A percentile compares a stretch with the other conserved stretches of the same genome.
Evolutionary conservation across 1,284 basidiomycete genomes (phyloP).

Genomic region (Heimioporus punctisporus): DNA sequence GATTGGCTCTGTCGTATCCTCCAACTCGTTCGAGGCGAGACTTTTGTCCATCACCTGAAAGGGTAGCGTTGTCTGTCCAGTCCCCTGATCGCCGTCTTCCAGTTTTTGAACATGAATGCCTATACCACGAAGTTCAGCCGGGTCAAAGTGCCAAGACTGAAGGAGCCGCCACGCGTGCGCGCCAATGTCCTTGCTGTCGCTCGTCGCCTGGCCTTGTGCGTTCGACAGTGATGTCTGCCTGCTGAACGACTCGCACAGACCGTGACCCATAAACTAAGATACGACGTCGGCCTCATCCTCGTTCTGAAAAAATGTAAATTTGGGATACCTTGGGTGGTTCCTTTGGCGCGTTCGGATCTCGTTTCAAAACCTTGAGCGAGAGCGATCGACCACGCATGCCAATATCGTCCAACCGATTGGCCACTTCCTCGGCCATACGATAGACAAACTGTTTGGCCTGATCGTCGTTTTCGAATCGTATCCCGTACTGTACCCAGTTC

Average conservation of each 20-base stretch:
- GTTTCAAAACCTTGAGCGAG: conserved; percentile 89
- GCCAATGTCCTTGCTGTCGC: conserved; percentile 72
- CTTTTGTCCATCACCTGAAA: conserved; percentile 43
- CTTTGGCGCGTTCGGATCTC: conserved; percentile 84
- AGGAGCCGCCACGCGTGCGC: conserved; percentile 83
- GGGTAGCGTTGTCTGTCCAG: conserved; percentile 52
- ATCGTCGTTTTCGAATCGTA: conserved; percentile 84
- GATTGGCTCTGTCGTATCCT: conserved; percentile 10
- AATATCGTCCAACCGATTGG: conserved; percentile 66
- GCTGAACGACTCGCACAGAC: conserved; percentile 83
- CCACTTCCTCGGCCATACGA: conserved; percentile 79
- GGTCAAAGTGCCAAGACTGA: conserved; percentile 74
- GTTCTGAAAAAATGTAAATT: no score
- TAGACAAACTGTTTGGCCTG: conserved; percentile 82
- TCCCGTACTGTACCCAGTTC: conserved; percentile 76
- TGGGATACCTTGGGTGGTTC: conserved; percentile 87
- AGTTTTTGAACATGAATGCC: conserved; percentile 94
- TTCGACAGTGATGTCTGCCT: conserved; percentile 68
- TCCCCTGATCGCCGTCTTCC: conserved; percentile 44
- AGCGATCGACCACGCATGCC: conserved; percentile 73
- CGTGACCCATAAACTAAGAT: conserved; percentile 89
- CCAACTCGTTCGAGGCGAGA: background rate
- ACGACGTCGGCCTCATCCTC: no score
- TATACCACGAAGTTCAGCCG: conserved; percentile 90
- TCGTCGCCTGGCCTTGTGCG: conserved; percentile 68